Evolutionary conservation across 2,329 filamentous ascomycete species (phyloP).

Genomic region (Leptographium flavum): DNA sequence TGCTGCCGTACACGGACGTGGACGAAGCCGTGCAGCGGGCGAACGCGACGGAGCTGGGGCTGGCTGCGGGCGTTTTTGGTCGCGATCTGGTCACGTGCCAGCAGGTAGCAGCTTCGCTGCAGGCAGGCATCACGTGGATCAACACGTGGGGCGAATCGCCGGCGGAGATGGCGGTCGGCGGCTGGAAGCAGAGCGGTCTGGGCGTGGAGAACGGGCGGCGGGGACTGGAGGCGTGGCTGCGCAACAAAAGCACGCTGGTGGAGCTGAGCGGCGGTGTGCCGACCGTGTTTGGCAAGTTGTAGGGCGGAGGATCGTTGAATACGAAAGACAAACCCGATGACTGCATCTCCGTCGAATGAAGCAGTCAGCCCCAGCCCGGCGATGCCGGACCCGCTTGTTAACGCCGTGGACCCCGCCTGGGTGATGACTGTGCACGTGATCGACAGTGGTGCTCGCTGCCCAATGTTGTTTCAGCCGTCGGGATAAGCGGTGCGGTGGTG

Average conservation of each 20-base stretch:
- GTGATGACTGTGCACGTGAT: no score
- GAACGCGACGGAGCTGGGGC: slow-evolving; percentile 62
- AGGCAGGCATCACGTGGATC: slow-evolving; percentile 83
- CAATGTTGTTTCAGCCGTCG: no score
- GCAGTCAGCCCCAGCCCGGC: no score
- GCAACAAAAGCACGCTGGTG: slow-evolving; percentile 78
- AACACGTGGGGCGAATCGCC: slow-evolving; percentile 91
- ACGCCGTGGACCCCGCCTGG: no score
- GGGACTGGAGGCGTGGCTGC: slow-evolving; percentile 68
- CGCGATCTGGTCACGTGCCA: slow-evolving; percentile 62
- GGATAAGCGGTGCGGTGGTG: no score
- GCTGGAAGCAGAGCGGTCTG: slow-evolving; percentile 82
- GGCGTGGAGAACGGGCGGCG: slow-evolving; percentile 75
- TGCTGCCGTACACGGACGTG: slow-evolving; percentile 57
- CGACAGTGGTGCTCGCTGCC: no score
- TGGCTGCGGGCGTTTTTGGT: slow-evolving; percentile 76
- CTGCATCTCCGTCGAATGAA: no score
- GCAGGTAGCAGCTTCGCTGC: slow-evolving; percentile 51
- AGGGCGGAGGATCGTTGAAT: no score
- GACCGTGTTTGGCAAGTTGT: slow-evolving; percentile 59
- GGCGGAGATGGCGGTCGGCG: slow-evolving; percentile 83
- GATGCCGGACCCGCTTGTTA: no score
- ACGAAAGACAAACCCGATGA: no score
- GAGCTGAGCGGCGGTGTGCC: slow-evolving; percentile 60
- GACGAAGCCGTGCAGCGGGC: slow-evolving; percentile 59